Evolutionary conservation across 2,329 filamentous ascomycete species (phyloP).

Genomic region (Clathrospora elynae): DNA sequence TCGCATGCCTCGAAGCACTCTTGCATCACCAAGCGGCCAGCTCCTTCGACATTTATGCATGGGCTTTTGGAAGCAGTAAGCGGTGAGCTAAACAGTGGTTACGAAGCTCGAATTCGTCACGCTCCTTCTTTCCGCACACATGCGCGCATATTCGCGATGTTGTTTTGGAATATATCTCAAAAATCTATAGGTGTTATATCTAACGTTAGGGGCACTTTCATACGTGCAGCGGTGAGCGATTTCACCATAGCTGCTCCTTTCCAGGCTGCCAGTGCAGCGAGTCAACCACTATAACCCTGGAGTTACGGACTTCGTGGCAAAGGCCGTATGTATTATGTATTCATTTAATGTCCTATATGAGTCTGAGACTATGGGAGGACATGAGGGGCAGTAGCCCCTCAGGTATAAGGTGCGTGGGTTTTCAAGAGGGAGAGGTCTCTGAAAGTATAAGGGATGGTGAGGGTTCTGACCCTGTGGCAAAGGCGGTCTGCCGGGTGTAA

Average conservation of each 20-base stretch:
- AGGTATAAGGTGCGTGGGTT: no score
- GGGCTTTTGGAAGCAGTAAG: slow-evolving; percentile 19
- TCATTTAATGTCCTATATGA: no score
- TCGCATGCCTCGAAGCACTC: slow-evolving; percentile 12
- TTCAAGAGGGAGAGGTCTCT: no score
- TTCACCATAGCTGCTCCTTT: slow-evolving; percentile 7
- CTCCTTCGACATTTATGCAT: slow-evolving; percentile 17
- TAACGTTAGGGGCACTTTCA: slow-evolving; percentile 8
- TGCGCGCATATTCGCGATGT: slow-evolving; percentile 7
- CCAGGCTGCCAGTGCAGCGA: slow-evolving; percentile 9
- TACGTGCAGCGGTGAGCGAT: slow-evolving; percentile 24
- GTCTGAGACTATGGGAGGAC: no score
- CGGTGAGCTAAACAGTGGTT: slow-evolving; percentile 11
- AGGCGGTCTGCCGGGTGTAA: slow-evolving; percentile 32
- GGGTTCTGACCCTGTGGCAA: no score
- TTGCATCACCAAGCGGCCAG: slow-evolving; percentile 17
- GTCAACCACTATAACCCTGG: slow-evolving; percentile 16
- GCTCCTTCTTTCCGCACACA: background rate
- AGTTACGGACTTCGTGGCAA: slow-evolving; percentile 8
- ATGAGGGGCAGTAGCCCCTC: no score
- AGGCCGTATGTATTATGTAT: no score
- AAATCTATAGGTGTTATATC: no score
- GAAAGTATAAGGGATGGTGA: no score
- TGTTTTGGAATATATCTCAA: slow-evolving; percentile 6
- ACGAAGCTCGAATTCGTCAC: slow-evolving; percentile 2